These are phyloP conservation scores for Yamadazyma dushanensis DNA, from an alignment of 1,139 yeast species.

Conservation along the genomic window DNA sequence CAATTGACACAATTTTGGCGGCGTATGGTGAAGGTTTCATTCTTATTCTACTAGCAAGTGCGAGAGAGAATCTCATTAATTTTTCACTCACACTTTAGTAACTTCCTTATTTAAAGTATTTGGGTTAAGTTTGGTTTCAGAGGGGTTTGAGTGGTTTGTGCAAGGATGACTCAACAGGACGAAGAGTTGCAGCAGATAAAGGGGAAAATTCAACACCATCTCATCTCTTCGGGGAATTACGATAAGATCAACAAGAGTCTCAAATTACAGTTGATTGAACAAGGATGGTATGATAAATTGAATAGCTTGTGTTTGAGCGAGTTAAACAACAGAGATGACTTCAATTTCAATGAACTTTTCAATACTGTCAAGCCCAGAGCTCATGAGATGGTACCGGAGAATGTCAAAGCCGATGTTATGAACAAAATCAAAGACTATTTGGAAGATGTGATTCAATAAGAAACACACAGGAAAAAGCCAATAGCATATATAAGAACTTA, in stretches of 20 bases:
- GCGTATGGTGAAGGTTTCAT: conserved; percentile 11
- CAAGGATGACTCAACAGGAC: conserved; percentile 32
- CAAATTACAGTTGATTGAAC: conserved; percentile 63
- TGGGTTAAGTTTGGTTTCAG: not conserved
- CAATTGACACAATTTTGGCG: conserved; percentile 34
- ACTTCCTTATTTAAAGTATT: not conserved
- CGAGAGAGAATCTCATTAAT: conserved; percentile 1
- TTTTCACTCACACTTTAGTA: not conserved
- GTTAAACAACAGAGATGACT: conserved; percentile 29
- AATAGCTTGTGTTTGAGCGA: conserved; percentile 52
- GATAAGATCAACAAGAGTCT: conserved; percentile 63
- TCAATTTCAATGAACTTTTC: conserved; percentile 56
- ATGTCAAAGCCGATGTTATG: conserved; percentile 60
- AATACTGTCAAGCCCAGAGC: conserved; percentile 63
- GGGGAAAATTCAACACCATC: conserved; percentile 65
- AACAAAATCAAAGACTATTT: conserved; percentile 60
- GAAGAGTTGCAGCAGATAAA: conserved; percentile 53
- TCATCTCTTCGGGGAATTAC: conserved; percentile 79
- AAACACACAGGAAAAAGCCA: no score
- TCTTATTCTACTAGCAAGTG: conserved; percentile 2
- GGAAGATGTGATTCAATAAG: conserved; percentile 47
- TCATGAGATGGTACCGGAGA: conserved; percentile 65
- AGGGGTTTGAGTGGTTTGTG: not conserved
- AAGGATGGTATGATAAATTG: conserved; percentile 87
- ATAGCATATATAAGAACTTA: no score